phyloP scores from a whole-genome alignment of 2,329 filamentous ascomycete genomes.

The Aspergillus melleus region DNA sequence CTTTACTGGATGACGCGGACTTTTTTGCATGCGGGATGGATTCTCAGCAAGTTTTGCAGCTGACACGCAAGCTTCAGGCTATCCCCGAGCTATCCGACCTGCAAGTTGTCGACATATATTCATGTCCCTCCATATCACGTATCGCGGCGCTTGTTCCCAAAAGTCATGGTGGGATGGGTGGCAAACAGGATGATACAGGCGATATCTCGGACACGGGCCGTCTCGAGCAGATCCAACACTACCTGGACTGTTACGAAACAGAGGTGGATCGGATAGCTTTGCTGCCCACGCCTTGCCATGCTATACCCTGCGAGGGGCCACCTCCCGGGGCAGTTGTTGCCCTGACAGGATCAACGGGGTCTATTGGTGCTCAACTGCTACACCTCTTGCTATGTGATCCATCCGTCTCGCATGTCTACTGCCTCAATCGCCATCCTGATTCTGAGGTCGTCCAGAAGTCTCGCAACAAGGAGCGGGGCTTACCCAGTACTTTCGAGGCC shows the following conservation, averaged over 20 bases:
- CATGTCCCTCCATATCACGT: background rate
- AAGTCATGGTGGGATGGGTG: background rate
- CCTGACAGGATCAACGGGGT: constrained; percentile 23
- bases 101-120: background rate
- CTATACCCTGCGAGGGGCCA: background rate
- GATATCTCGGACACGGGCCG: background rate
- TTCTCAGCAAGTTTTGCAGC: constrained; percentile 9
- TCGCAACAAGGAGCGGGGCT: background rate
- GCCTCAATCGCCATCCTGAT: constrained; percentile 15
- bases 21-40: constrained; percentile 14
- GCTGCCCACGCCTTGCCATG: background rate
- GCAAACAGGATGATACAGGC: background rate
- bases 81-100: background rate
- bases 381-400: constrained; percentile 8
- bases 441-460: background rate
- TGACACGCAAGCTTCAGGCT: constrained; percentile 3
- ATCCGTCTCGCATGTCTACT: constrained; percentile 18
- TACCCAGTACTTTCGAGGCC: background rate
- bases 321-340: constrained; percentile 6
- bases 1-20: constrained; percentile 3
- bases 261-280: background rate
- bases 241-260: background rate
- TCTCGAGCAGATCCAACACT: background rate
- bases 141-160: background rate
- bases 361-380: constrained; percentile 21